Percentiles rank a stretch among this genome's conserved stretches.
Evolutionary conservation across 371 early-diverging fungal species (phyloP).

Genomic region (Cokeromyces recurvatus): DNA sequence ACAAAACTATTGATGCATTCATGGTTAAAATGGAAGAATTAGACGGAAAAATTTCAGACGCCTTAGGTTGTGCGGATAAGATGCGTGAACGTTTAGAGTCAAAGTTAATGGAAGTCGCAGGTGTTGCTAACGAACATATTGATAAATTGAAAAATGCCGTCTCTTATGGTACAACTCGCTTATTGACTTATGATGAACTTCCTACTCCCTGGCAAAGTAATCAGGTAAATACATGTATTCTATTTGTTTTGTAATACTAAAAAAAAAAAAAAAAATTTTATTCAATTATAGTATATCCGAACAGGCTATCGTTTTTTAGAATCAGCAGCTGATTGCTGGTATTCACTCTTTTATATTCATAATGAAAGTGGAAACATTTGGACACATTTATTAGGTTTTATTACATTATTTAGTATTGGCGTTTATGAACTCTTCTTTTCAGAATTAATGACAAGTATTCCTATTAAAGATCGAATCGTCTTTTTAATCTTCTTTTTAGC

Average conservation of each 20-base stretch:
- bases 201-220: constrained; percentile 47
- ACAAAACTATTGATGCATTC: constrained; percentile 42
- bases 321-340: constrained; percentile 61
- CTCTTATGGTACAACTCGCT: constrained; percentile 30
- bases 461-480: constrained; percentile 49
- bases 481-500: constrained; percentile 56
- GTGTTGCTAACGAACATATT: constrained; percentile 36
- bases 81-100: constrained; percentile 36
- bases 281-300: constrained; percentile 45
- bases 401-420: constrained; percentile 55
- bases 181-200: constrained; percentile 42
- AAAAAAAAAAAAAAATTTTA: no score
- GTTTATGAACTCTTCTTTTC: constrained; percentile 45
- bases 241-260: no score
- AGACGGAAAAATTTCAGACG: constrained; percentile 39
- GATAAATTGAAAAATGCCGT: constrained; percentile 39
- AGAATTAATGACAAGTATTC: constrained; percentile 41
- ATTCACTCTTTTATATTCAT: constrained; percentile 69
- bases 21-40: constrained; percentile 45
- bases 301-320: constrained; percentile 70
- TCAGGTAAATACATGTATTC: constrained; percentile 18
- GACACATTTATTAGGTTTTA: constrained; percentile 72
- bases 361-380: constrained; percentile 86
- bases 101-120: constrained; percentile 33
- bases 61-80: constrained; percentile 28